Base-by-base conservation (phyloP, 495 filamentous ascomycete genomes). In the Xylaria nigripes region DNA sequence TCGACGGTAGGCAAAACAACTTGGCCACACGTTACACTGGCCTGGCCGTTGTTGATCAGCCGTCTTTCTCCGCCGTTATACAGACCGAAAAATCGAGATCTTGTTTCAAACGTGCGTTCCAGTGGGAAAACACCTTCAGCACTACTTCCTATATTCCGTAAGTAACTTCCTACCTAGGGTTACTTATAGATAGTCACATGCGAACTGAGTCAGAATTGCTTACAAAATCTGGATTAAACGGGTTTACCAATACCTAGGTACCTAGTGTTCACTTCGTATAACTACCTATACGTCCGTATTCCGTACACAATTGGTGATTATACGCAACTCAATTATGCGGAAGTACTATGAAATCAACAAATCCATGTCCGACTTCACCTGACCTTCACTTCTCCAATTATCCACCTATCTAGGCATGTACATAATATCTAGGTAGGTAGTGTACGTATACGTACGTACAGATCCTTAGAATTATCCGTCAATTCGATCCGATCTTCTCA, bases 41-140 rank as follows among this genome's bases (percentile, higher is more conserved):
- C 16, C 34, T 21, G 44, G 21, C 16, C 43, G 43, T 54, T 54
- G 24, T n/a, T n/a, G 23, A 27, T 42, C 30, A 18, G 46, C 32
- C 46, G 22, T 48, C 45, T 38, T 12, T 54, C 51, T 42, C 45
- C 45, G 32, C 43, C 23, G 44, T 36, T 18, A 16, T 54, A 38
- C 34, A 41, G 34, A 45, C 30, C 44, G 42, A 44, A 24, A 4
- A 36, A 36, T 36, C 32, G 32, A 36, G 5, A 36, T 36, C 32
- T n/a, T 36, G 32, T 36, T 12, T 36, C 32, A 36, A 36, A 36
- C 32, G 13, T 12, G 32, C n/a, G 15, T 36, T 36, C 15, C 32
- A 36, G 5, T 36, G 15, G 6, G 32, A 36, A 36, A 36, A 5
- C 25, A 13, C 32, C 32, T 36, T 15, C 32, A 13, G 32, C 10